Conservation (phyloP, 2,329 filamentous ascomycete genomes). For the Fusarium virguliforme region DNA sequence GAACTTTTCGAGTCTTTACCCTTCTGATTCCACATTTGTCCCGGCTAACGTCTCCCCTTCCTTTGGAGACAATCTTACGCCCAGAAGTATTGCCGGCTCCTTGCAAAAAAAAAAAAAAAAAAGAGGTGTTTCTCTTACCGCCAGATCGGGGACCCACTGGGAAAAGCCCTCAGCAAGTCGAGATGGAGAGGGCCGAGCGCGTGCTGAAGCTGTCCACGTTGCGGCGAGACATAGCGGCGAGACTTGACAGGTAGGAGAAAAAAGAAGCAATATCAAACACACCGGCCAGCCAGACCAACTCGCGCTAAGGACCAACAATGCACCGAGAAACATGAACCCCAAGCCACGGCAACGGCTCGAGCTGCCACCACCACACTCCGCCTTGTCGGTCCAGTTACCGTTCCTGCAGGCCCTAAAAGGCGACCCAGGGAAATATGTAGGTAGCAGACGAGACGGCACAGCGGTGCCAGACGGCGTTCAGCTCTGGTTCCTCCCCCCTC, state of each 20-base stretch:
- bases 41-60: conserved; percentile 43
- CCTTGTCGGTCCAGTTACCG: conserved; percentile 35
- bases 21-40: conserved; percentile 33
- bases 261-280: conserved; percentile 45
- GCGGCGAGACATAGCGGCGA: conserved; percentile 47
- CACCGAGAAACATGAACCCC: conserved; percentile 31
- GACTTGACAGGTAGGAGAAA: conserved; percentile 25
- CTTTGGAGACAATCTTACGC: conserved; percentile 39
- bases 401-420: conserved; percentile 40
- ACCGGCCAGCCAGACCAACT: conserved; percentile 26
- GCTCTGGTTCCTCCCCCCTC: conserved; percentile 26
- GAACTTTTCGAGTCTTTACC: conserved; percentile 37
- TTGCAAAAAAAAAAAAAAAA: conserved; percentile 24
- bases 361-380: conserved; percentile 32
- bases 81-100: conserved; percentile 27
- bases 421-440: conserved; percentile 19
- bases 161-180: conserved; percentile 30
- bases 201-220: conserved; percentile 45
- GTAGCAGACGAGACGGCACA: conserved; percentile 23
- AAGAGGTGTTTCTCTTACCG: conserved; percentile 30
- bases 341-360: conserved; percentile 45
- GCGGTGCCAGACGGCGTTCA: conserved; percentile 34
- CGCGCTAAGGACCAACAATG: conserved; percentile 35
- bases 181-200: conserved; percentile 40
- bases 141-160: conserved; percentile 37